Percentiles rank a stretch among this genome's conserved stretches.
phyloP scores from a whole-genome alignment of 225 moss, liverwort and hornwort genomes.

The Pleurozium schreberi region DNA sequence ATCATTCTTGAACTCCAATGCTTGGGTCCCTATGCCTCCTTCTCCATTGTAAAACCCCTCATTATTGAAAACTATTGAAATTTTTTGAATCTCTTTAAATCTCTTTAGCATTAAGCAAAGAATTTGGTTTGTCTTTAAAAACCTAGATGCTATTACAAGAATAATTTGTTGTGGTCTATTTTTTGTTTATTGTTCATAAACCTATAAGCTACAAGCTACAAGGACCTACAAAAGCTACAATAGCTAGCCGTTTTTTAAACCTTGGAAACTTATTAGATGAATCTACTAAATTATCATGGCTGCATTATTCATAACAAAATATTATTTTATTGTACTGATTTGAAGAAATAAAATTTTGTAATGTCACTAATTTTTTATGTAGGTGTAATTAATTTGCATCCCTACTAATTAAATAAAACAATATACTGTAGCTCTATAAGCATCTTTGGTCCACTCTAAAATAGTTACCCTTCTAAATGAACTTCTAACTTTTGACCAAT shows the following conservation, averaged over 20 bases:
- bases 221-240: background rate
- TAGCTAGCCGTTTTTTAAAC: background rate
- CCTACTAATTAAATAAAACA: background rate
- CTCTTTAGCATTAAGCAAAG: too few relatives aligned
- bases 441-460: too few relatives aligned
- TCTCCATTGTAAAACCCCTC: too few relatives aligned
- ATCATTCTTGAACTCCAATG: too few relatives aligned
- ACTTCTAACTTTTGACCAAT: too few relatives aligned
- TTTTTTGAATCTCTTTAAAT: too few relatives aligned
- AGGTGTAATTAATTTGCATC: background rate
- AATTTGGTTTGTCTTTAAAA: background rate
- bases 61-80: too few relatives aligned
- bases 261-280: too few relatives aligned
- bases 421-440: background rate
- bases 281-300: background rate
- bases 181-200: background rate
- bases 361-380: background rate
- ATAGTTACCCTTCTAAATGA: too few relatives aligned
- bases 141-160: background rate
- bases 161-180: too few relatives aligned
- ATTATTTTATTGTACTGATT: background rate
- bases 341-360: background rate
- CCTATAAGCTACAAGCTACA: background rate
- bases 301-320: background rate
- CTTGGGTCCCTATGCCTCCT: too few relatives aligned